Evolutionary conservation across 257 asterid species (phyloP), one percentile per base, ranked within the genome.

Genomic region (Ilex aquifolium): DNA sequence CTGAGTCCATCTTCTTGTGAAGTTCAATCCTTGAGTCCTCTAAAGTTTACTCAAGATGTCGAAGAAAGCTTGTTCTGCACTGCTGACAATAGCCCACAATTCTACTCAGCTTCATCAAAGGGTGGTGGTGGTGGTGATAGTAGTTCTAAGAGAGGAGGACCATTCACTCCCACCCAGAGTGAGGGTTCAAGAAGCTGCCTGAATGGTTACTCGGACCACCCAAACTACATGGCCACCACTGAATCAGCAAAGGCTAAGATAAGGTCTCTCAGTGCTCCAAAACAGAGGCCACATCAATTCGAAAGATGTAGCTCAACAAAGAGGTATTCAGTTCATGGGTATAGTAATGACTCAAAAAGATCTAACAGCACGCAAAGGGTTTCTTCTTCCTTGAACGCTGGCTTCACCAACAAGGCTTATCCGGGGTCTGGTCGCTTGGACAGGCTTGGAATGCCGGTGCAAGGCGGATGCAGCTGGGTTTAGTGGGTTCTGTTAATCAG

Each of bases 181-280:
- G 96, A 92, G 6, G 79, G 87, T 3, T 70, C 95, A 0, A 74
- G 86, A 61, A 87, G 95, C 76, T 83, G 79, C 66, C 67, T 76
- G 13, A 86, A 84, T 32, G 87, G 84, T 11, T 85, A 71, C 74
- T 72, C 92, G 0, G 96, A 90, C 68, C 77, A 74, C 52, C 97
- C 95, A 2, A 87, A 62, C 44, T 93, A 93, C 64, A 93, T 93
- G 99, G 58, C 97, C 3, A 79, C 67, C 54, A 93, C 99, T 0
- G 86, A 87, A 65, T 93, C 99, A 10, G 78, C 95, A 0, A 87
- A 82, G 72, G 97, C 99, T 2, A 93, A 93, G 83, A 79, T 70
- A 32, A 77, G 99, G 59, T 87, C 99, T 3, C 71, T 82, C 30
- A 93, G 97, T 61, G 97, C 95, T 29, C 99, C 99, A 6, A 87